A percentile compares a stretch with the other conserved stretches of the same genome.
Evolutionary conservation across 441 rosid species (phyloP).

Genomic region (Melastoma candidum): DNA sequence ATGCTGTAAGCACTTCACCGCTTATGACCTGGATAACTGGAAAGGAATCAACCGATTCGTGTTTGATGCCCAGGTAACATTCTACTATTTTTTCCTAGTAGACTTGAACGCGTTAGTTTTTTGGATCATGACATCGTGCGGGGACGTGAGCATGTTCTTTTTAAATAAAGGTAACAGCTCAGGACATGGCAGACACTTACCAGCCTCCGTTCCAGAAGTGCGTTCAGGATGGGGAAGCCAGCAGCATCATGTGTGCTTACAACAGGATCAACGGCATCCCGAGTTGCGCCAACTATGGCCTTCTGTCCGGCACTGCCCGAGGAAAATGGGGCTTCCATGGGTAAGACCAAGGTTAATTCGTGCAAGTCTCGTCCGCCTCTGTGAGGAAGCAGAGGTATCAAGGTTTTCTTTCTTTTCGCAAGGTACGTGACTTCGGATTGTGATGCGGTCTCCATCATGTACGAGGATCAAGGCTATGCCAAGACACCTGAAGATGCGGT

Average conservation of each 20-base stretch:
- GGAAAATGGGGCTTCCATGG: slow-evolving; percentile 69
- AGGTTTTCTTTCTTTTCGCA: not conserved
- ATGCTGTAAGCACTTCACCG: slow-evolving; percentile 87
- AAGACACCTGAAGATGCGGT: slow-evolving; percentile 85
- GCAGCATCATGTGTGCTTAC: slow-evolving; percentile 88
- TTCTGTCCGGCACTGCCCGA: slow-evolving; percentile 55
- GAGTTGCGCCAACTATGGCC: slow-evolving; percentile 63
- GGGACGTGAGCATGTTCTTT: not conserved
- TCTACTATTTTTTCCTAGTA: too few relatives aligned
- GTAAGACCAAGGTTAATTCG: slow-evolving; percentile 19
- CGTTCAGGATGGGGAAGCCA: slow-evolving; percentile 58
- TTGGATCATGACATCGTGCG: too few relatives aligned
- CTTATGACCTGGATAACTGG: slow-evolving; percentile 82
- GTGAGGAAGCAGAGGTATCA: too few relatives aligned
- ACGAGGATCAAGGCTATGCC: slow-evolving; percentile 60
- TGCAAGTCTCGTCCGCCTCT: too few relatives aligned
- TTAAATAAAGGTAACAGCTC: slow-evolving; percentile 41
- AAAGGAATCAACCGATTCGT: slow-evolving; percentile 50
- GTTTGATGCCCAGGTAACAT: slow-evolving; percentile 54
- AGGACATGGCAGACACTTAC: slow-evolving; percentile 79
- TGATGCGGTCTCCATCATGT: slow-evolving; percentile 76
- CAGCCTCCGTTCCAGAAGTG: slow-evolving; percentile 85
- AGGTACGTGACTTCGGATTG: slow-evolving; percentile 91
- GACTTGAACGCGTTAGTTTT: not conserved
- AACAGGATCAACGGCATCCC: slow-evolving; percentile 82